Percentiles rank a stretch among this genome's conserved stretches.
Evolutionary conservation across 768 basidiomycete genomes (phyloP).

Genomic region (Macrolepiota albuminosa): DNA sequence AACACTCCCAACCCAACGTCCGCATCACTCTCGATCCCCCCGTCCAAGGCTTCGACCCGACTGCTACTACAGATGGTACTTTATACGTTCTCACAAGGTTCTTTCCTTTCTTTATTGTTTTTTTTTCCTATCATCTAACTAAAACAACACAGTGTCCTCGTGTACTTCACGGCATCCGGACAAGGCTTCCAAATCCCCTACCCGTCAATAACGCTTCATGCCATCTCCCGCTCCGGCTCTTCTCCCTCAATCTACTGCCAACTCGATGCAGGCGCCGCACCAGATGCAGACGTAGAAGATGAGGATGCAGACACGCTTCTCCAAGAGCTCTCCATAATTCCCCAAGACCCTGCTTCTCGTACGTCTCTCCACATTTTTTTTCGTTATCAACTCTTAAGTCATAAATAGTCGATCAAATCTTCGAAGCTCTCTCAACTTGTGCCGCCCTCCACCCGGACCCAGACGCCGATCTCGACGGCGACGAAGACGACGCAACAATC

Average conservation of each 20-base stretch:
- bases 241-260: conserved; percentile 89
- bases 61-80: conserved; percentile 55
- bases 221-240: conserved; percentile 64
- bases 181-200: conserved; percentile 61
- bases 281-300: conserved; percentile 18
- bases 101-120: neutral
- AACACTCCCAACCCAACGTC: conserved; percentile 70
- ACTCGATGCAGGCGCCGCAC: conserved; percentile 63
- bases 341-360: conserved; percentile 56
- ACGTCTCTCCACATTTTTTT: conserved; percentile 25
- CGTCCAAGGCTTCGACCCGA: conserved; percentile 49
- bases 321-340: conserved; percentile 79
- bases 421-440: conserved; percentile 81
- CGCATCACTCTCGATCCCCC: conserved; percentile 66
- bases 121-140: neutral
- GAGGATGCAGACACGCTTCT: conserved; percentile 45
- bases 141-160: conserved; percentile 52
- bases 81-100: conserved; percentile 88
- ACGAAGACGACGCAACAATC: conserved; percentile 34
- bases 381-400: neutral
- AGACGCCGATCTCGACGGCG: conserved; percentile 34
- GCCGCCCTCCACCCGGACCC: conserved; percentile 82
- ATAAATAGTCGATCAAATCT: conserved; percentile 71
- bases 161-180: conserved; percentile 45
- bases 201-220: conserved; percentile 89